A percentile compares a stretch with the other conserved stretches of the same genome.
Conservation (phyloP, 1,139 yeast species). For the Blastobotrys arbuscula region DNA sequence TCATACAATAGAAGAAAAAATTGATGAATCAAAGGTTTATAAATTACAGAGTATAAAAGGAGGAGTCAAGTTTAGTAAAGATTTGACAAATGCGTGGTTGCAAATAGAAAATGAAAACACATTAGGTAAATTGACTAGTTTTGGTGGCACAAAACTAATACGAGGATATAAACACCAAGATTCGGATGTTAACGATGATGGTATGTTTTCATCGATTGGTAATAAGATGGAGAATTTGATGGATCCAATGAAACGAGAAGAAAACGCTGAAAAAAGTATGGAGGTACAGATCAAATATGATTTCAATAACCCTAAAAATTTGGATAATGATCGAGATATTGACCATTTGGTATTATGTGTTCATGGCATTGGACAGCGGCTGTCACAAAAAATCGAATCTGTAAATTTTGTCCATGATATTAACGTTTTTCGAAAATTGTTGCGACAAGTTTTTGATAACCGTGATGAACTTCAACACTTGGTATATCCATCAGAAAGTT, state of each 20-base stretch:
- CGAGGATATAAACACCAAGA: constrained; percentile 22
- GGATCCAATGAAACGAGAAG: constrained; percentile 5
- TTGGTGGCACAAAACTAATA: constrained; percentile 8
- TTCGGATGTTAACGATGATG: background rate
- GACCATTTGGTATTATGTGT: constrained; percentile 79
- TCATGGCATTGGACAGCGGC: constrained; percentile 86
- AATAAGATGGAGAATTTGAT: constrained; percentile 6
- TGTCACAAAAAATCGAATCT: constrained; percentile 69
- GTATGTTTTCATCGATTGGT: constrained; percentile 3
- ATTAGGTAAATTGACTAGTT: constrained; percentile 1
- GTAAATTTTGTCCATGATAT: constrained; percentile 81
- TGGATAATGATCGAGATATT: constrained; percentile 41
- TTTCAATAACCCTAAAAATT: constrained; percentile 17
- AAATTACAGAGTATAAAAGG: constrained; percentile 5
- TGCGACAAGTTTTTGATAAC: constrained; percentile 51
- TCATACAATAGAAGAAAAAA: constrained; percentile 1
- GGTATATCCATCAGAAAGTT: constrained; percentile 10
- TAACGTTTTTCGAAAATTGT: constrained; percentile 58
- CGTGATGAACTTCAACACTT: constrained; percentile 37
- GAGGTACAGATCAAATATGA: constrained; percentile 29
- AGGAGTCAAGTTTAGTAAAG: constrained; percentile 13
- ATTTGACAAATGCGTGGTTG: constrained; percentile 13
- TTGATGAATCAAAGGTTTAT: constrained; percentile 8
- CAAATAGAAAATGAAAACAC: constrained; percentile 10
- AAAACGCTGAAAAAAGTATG: constrained; percentile 12